Evolutionary conservation across 2,329 filamentous ascomycete genomes (phyloP), one percentile per base, ranked within the genome.

Genomic region (Cordyceps pruinosa): DNA sequence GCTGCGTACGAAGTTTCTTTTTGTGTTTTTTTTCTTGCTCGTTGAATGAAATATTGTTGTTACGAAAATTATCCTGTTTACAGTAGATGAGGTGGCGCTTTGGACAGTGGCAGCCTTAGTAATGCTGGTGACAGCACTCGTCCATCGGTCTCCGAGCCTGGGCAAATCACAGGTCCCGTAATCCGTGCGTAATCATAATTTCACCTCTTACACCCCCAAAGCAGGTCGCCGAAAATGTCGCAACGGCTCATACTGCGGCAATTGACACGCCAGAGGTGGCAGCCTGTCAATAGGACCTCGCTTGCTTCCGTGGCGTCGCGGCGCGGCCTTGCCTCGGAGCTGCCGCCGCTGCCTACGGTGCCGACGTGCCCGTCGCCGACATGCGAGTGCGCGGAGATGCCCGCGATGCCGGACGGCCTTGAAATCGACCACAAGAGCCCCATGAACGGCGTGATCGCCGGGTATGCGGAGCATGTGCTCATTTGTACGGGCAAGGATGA

Each of bases 401-500:
- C 88, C 0, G 62, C 72, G 13, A 79, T 87, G 73, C 86, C 87
- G 1, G 73, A 79, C 8, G 85, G 82, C 4, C 77, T 95, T 17
- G 82, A 86, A 23, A 92, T 97, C 54, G 91, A 97, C 67, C 78
- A 80, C 64, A 79, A 82, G 60, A 82, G 82, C 39, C 77, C 81
- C 19, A 75, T 97, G 44, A 86, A 88, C 66, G 89, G 89, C 13
- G 87, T 88, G 6, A 92, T 96, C 73, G 78, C 87, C 2, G 76
- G 80, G 1, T 96, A 96, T 68, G 79, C 85, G 1, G 87, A 95
- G 70, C 91, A 97, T 64, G 81, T 97, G 4, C 72, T 97, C 10
- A 78, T 97, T 15, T 92, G 88, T 61, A 96, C 91, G 0, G 91
- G 90, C 5, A 83, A 84, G 60, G 74, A 79, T 30, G 89, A 96